Evolutionary conservation across 805 yeast species (phyloP), one percentile per base, ranked within the genome.

Genomic region (Torulaspora franciscae): DNA sequence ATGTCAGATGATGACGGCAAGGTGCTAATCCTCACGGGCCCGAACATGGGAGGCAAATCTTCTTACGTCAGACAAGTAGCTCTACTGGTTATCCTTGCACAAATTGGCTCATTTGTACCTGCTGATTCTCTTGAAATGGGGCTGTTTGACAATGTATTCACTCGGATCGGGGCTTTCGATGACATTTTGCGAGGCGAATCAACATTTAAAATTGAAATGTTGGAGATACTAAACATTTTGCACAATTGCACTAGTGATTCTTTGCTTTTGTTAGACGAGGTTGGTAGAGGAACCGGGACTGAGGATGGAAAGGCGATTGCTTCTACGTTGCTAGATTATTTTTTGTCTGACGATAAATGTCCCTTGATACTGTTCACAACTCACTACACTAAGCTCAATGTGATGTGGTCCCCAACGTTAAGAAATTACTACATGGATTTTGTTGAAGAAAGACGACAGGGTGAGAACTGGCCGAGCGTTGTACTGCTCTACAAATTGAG

Each of bases 171-270:
- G 0, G 93, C 96, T 0, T 74, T 77, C 30, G 97, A 89, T 65
- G 79, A 87, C 56, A 70, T 89, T 36, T 54, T 87, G 40, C 70
- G 71, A 17, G 91, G 93, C 2, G 79, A 85, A 54, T 85, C 95
- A 0, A 89, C 96, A 0, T 89, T 90, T 59, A 85, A 86, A 86
- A 86, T 95, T 23, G 99, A 93, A 65, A 89, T 93, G 97, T 72
- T 88, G 42, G 99, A 93, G 58, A 87, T 96, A 42, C 83, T 96
- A 0, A 79, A 91, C 2, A 91, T 93, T 52, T 71, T 93, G 46
- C 80, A 85, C 48, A 78, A 85, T 6, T 90, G 95, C 1, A 81
- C 93, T 0, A 65, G 71, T 25, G 82, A 85, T 49, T 88, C 96
- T 6, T 73, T 93, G 46, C 80, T 93, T 40, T 80, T 93, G 17